These are phyloP conservation scores for Candida coquimbonensis DNA, from an alignment of 805 yeast genomes.

Conservation along the genomic window DNA sequence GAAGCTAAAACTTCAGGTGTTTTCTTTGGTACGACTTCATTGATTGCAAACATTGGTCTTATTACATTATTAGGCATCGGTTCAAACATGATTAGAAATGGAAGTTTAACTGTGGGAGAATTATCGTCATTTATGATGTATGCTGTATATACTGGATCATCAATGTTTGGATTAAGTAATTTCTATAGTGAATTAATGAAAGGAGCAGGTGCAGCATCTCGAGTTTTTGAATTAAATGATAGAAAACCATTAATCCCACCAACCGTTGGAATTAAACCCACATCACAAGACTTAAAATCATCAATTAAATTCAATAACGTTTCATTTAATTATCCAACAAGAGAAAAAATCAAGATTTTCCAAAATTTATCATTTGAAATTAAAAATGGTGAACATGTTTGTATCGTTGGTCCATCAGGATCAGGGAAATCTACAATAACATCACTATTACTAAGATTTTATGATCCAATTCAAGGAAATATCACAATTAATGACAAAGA, in stretches of 20 bases:
- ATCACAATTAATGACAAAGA: slow-evolving; percentile 60
- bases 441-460: slow-evolving; percentile 71
- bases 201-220: slow-evolving; percentile 92
- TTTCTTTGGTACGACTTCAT: slow-evolving; percentile 72
- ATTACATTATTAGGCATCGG: slow-evolving; percentile 77
- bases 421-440: slow-evolving; percentile 91
- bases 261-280: slow-evolving; percentile 47
- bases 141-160: slow-evolving; percentile 89
- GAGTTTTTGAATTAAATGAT: slow-evolving; percentile 82
- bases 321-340: slow-evolving; percentile 74
- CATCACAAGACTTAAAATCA: slow-evolving; percentile 25
- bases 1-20: slow-evolving; percentile 78
- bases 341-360: slow-evolving; percentile 67
- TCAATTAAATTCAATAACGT: slow-evolving; percentile 58
- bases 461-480: slow-evolving; percentile 66
- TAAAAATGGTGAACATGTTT: slow-evolving; percentile 77
- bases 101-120: slow-evolving; percentile 80
- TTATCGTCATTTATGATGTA: slow-evolving; percentile 91
- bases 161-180: slow-evolving; percentile 83
- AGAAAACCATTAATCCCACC: slow-evolving; percentile 67
- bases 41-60: slow-evolving; percentile 76
- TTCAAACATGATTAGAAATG: slow-evolving; percentile 69
- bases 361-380: slow-evolving; percentile 51
- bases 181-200: slow-evolving; percentile 94
- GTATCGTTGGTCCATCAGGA: slow-evolving; percentile 96